phyloP scores from a whole-genome alignment of 1,284 basidiomycete species.

The Apiotrichum montevideense region DNA sequence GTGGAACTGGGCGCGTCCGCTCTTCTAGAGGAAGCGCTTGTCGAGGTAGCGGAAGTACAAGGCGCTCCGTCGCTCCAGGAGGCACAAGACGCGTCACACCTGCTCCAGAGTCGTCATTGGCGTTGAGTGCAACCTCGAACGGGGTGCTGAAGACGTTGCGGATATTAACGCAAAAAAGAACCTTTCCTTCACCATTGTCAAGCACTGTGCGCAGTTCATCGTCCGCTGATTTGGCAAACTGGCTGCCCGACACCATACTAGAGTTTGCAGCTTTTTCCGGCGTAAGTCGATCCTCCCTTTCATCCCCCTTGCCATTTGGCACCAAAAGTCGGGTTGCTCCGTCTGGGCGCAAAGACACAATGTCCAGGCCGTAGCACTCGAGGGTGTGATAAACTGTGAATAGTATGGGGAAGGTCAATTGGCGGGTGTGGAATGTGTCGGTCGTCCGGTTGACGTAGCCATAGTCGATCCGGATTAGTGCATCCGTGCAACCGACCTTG shows the following conservation, averaged over 20 bases:
- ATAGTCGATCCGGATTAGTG: conserved; percentile 76
- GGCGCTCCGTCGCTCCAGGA: conserved; percentile 72
- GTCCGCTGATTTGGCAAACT: conserved; percentile 23
- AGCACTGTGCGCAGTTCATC: conserved; percentile 35
- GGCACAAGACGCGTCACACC: conserved; percentile 57
- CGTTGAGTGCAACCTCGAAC: conserved; percentile 74
- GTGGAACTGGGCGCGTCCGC: conserved; percentile 66
- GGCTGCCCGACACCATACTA: background rate
- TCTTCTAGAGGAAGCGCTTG: conserved; percentile 58
- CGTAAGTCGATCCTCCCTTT: too few species aligned
- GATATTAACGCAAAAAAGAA: conserved; percentile 77
- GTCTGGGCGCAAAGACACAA: conserved; percentile 52
- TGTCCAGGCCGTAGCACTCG: conserved; percentile 72
- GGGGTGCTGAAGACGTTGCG: conserved; percentile 81
- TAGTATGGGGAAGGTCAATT: conserved; percentile 72
- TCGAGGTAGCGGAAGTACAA: conserved; percentile 71
- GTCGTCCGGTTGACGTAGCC: conserved; percentile 55
- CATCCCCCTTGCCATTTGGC: background rate
- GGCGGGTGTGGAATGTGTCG: conserved; percentile 67
- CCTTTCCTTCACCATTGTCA: conserved; percentile 61
- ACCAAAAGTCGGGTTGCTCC: background rate
- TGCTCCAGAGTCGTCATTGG: conserved; percentile 24
- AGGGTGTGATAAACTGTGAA: conserved; percentile 91
- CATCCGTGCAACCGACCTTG: conserved; percentile 77
- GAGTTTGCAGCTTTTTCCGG: background rate